Base-by-base conservation (phyloP, 1,284 basidiomycete genomes). In the Uromyces viciae-fabae region DNA sequence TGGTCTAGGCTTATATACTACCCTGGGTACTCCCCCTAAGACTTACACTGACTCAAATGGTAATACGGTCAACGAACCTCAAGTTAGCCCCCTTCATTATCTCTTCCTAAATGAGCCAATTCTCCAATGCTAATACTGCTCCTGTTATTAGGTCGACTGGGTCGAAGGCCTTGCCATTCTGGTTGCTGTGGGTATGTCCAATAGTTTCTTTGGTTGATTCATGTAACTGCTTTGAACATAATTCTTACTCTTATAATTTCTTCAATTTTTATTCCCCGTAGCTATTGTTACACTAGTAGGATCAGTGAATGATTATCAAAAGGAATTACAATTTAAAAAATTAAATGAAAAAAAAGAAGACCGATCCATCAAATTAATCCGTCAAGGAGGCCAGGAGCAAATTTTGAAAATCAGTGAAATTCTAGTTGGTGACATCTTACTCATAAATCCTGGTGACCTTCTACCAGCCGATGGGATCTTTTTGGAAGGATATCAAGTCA, bases 151-250 rank as follows among this genome's bases (percentile, higher is more conserved):
- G 77, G 87, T 90, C 74, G 95, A 98, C 84, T 99, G 96, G 95
- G 94, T 99, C 3, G 96, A 99, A 88, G 97, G 97, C 84, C 94
- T 99, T 17, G 94, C 96, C 8, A 99, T 99, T 85, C 90, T 97
- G 83, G 90, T 95, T 78, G 97, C 97, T 7, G 76, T 79, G 54
- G 73, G 73, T 75, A 75, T 60, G 73, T 74, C 40, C 19, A 42
- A 17, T 8, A 8, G 28, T 31, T 22, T 49, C 46, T 11, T 25
- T 25, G 9, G 14, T 60, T 31, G 19, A 22, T 25, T 25, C 56
- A 60, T 60, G 14, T 25, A 60, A 60, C 9, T 60, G 46, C 11
- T 49, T 11, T 49, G 11, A 11, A 11, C 28, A 60, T 25, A n/a
- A 31, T 54, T 33, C 8, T 46, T 4, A 56, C 25, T 4, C 15